These are phyloP conservation scores for Yarrowia bubula DNA, from an alignment of 805 yeast species.

Conservation along the genomic window DNA sequence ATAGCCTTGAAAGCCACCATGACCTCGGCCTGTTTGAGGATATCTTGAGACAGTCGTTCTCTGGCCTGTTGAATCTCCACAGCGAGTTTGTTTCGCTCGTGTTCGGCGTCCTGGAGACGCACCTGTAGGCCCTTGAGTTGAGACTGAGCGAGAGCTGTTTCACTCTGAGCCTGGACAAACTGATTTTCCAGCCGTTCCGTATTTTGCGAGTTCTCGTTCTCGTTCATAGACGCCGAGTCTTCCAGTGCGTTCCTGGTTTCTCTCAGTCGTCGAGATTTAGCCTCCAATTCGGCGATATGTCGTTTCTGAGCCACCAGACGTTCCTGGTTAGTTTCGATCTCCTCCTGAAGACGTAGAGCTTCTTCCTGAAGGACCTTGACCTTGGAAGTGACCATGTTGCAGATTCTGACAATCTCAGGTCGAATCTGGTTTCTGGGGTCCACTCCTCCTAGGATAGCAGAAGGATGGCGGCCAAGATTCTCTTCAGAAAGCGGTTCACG, in stretches of 20 bases:
- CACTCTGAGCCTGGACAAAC: slow-evolving; percentile 16
- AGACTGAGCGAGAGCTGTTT: slow-evolving; percentile 12
- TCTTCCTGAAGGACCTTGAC: slow-evolving; percentile 57
- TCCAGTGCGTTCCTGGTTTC: slow-evolving; percentile 17
- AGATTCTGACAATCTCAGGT: slow-evolving; percentile 45
- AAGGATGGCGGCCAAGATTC: slow-evolving; percentile 48
- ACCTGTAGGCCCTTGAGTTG: slow-evolving; percentile 19
- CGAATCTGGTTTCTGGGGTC: slow-evolving; percentile 43
- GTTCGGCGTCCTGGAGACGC: slow-evolving; percentile 13
- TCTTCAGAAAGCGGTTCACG: slow-evolving; percentile 45
- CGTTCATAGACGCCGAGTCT: slow-evolving; percentile 13
- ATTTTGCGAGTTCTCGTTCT: slow-evolving; percentile 18
- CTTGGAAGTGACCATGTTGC: slow-evolving; percentile 47
- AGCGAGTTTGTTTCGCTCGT: slow-evolving; percentile 4
- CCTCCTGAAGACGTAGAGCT: slow-evolving; percentile 55
- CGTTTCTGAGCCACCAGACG: slow-evolving; percentile 9
- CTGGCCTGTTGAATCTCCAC: slow-evolving; percentile 10
- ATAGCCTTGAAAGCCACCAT: slow-evolving; percentile 14
- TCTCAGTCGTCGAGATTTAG: slow-evolving; percentile 13
- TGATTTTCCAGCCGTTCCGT: slow-evolving; percentile 16
- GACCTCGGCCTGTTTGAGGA: slow-evolving; percentile 14
- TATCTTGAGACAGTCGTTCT: slow-evolving; percentile 13
- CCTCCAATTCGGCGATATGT: slow-evolving; percentile 12
- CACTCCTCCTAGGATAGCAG: slow-evolving; percentile 42
- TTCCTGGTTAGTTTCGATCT: slow-evolving; percentile 46